A percentile compares a stretch with the other conserved stretches of the same genome.
phyloP scores from a whole-genome alignment of 1,139 yeast species.

The Sugiyamaella castrensis region DNA sequence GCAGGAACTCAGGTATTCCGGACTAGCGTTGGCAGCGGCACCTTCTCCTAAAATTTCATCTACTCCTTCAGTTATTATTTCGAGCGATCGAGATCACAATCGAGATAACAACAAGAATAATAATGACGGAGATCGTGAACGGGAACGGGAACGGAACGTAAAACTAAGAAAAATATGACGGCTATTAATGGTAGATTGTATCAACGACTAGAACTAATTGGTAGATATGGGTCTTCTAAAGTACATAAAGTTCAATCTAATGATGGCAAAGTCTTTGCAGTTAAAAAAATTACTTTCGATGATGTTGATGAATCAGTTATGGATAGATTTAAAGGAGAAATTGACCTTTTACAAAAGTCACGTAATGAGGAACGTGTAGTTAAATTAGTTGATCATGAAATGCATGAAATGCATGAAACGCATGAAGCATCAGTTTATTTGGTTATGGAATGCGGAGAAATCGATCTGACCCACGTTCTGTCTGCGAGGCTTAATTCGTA shows the following conservation, averaged over 20 bases:
- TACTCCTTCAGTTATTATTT: neutral
- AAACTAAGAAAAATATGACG: constrained; percentile 31
- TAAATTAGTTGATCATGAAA: constrained; percentile 67
- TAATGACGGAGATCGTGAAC: neutral
- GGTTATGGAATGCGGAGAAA: constrained; percentile 95
- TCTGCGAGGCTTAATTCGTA: constrained; percentile 48
- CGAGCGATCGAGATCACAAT: neutral
- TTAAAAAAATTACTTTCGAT: constrained; percentile 78
- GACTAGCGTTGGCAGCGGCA: too few species aligned
- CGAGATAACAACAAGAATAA: neutral
- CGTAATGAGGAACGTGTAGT: constrained; percentile 72
- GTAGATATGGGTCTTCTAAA: constrained; percentile 91
- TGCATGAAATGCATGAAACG: too few species aligned
- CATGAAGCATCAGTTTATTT: constrained; percentile 61
- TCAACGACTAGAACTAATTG: constrained; percentile 74
- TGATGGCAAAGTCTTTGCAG: constrained; percentile 60
- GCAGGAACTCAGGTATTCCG: neutral
- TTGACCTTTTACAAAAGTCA: constrained; percentile 63
- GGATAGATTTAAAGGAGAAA: constrained; percentile 84
- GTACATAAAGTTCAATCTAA: constrained; percentile 76
- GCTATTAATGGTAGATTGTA: constrained; percentile 60
- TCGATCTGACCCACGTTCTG: constrained; percentile 82
- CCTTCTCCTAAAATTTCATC: too few species aligned
- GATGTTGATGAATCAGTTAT: constrained; percentile 68
- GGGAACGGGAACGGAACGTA: too few species aligned